Conservation (phyloP, 805 yeast species). For the Saccharomycopsis schoenii region DNA sequence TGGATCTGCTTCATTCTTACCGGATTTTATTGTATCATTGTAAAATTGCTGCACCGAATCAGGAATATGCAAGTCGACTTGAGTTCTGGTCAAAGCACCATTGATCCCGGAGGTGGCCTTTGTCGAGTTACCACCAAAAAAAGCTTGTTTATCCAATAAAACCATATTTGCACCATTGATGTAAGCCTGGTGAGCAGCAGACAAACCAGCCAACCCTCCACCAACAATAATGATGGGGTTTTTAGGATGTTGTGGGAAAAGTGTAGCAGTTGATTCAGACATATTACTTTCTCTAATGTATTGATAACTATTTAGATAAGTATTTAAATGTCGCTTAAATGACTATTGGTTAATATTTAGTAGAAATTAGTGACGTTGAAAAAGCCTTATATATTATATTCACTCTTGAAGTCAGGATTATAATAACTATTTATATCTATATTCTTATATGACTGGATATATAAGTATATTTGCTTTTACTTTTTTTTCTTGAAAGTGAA, state of each 20-base stretch:
- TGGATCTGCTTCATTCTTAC: conserved; percentile 50
- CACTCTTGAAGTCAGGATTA: no score
- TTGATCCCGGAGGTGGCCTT: conserved; percentile 63
- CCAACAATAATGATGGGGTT: conserved; percentile 42
- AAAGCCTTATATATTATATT: no score
- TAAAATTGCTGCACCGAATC: conserved; percentile 55
- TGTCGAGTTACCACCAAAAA: conserved; percentile 55
- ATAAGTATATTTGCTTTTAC: no score
- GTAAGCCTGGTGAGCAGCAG: conserved; percentile 50
- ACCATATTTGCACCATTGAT: conserved; percentile 44
- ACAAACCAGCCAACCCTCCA: conserved; percentile 55
- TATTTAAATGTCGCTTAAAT: neutral
- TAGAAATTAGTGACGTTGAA: no score
- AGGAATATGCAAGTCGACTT: conserved; percentile 34
- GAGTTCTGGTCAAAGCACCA: conserved; percentile 64
- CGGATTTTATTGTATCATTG: conserved; percentile 58
- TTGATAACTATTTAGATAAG: neutral
- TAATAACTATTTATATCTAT: no score
- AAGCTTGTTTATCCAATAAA: conserved; percentile 49
- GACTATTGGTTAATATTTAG: no score
- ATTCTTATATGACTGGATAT: no score
- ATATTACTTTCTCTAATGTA: neutral
- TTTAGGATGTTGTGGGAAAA: conserved; percentile 7
- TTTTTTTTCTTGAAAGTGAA: neutral
- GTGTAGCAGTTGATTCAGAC: conserved; percentile 8